These are phyloP conservation scores for Claviceps capensis DNA, from an alignment of 2,329 filamentous ascomycete genomes.

Conservation along the genomic window DNA sequence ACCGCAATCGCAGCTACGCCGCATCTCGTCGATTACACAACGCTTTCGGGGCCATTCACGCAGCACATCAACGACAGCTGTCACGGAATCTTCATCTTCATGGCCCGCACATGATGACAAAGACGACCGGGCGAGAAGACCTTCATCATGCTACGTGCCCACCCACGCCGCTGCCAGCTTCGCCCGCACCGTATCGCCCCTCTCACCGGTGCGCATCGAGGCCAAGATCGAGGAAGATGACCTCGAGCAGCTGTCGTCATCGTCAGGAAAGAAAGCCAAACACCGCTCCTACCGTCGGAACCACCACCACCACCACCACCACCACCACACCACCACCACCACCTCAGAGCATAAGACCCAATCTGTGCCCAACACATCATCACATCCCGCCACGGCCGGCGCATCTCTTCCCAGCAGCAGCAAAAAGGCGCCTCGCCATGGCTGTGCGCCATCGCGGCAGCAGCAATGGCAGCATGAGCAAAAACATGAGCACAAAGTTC, in stretches of 20 bases:
- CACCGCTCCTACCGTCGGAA: too few species aligned
- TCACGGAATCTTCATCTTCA: too few species aligned
- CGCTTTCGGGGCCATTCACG: background rate
- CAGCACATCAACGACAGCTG: too few species aligned
- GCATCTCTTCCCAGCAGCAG: background rate
- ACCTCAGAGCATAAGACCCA: too few species aligned
- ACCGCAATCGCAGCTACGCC: background rate
- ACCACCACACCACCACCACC: too few species aligned
- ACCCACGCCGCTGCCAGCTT: slow-evolving; percentile 19
- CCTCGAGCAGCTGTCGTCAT: background rate
- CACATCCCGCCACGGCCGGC: too few species aligned
- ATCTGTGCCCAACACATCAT: background rate
- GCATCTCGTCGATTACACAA: slow-evolving; percentile 4
- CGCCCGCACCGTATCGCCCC: slow-evolving; percentile 8
- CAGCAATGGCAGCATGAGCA: background rate
- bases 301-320: too few species aligned
- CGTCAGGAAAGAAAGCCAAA: background rate
- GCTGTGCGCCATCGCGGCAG: background rate
- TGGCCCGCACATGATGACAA: too few species aligned
- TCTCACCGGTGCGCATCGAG: slow-evolving; percentile 9
- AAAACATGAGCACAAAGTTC: too few species aligned
- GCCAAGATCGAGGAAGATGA: slow-evolving; percentile 5
- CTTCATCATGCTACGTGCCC: slow-evolving; percentile 12
- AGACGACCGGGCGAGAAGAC: background rate
- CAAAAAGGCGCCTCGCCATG: background rate